Base-by-base conservation (phyloP, 305 asterid species). In the Fraxinus greggii region DNA sequence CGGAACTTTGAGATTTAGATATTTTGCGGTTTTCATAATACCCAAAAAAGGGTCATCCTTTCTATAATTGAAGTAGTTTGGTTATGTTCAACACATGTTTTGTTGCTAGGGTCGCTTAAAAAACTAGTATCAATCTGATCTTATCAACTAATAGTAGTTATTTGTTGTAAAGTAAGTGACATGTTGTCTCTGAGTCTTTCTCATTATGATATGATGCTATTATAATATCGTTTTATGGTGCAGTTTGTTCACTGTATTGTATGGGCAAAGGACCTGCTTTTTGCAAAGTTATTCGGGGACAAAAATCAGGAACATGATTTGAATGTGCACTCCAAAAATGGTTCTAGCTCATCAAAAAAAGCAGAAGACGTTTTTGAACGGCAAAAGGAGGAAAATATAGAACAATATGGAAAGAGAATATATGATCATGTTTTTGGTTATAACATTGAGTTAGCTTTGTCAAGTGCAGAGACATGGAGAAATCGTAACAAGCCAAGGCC, bases 211-310 rank as follows among this genome's bases (percentile, higher is more conserved):
- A 75, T 59, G 56, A 42, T 82, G 63, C 48, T 84, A 61, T 80
- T 79, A 54, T 61, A 23, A 54, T 59, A 40, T 78, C 75, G 36
- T 84, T 83, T 76, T 87, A 78, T 83, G 77, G 85, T 89, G 88
- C 94, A 97, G 99, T 97, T 97, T 88, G 97, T 97, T 79, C 99
- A 97, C 91, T 97, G 99, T 86, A 89, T 97, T 40, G 99, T 97
- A 72, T 97, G 99, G 99, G 99, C 97, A 28, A 97, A 97, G 89
- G 99, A 97, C 87, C 93, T 97, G 86, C 97, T 97, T 76, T 97
- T 97, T 89, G 94, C 98, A 54, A 97, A 97, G 88, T 87, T 97
- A 79, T 92, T 95, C 87, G 99, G 99, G 80, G 97, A 97, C 88
- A 92, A 85, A 86, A 95, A 91, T 87, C 98, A 89, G 92, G 99